These are phyloP conservation scores for Talaromyces sp. DNA, from an alignment of 2,329 filamentous ascomycete genomes.

Conservation along the genomic window DNA sequence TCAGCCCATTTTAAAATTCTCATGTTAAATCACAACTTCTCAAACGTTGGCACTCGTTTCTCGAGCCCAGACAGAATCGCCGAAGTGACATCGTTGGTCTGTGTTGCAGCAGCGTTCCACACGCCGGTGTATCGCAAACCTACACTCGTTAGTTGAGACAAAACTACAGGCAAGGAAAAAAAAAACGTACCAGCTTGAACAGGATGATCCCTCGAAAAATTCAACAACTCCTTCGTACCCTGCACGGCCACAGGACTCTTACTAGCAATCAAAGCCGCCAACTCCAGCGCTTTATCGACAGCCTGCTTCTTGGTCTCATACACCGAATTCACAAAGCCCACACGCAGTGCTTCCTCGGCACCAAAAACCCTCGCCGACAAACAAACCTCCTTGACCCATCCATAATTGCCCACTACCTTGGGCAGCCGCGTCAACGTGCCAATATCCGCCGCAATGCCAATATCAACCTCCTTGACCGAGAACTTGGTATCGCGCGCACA, in stretches of 20 bases:
- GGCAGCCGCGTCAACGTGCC: slow-evolving; percentile 44
- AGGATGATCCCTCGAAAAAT: slow-evolving; percentile 72
- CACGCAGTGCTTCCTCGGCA: slow-evolving; percentile 39
- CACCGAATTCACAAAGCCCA: slow-evolving; percentile 41
- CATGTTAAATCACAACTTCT: slow-evolving; percentile 60
- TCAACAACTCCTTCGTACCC: slow-evolving; percentile 81
- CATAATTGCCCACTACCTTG: slow-evolving; percentile 41
- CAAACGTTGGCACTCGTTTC: slow-evolving; percentile 76
- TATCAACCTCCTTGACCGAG: slow-evolving; percentile 46
- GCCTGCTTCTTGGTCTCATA: slow-evolving; percentile 54
- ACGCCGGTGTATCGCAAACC: slow-evolving; percentile 75
- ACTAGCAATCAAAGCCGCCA: slow-evolving; percentile 61
- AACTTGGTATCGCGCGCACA: slow-evolving; percentile 33
- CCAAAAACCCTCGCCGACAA: slow-evolving; percentile 40
- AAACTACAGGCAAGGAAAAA: not conserved
- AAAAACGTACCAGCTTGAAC: slow-evolving; percentile 64
- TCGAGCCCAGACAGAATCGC: slow-evolving; percentile 72
- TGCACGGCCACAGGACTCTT: slow-evolving; percentile 88
- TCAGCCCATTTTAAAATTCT: not conserved
- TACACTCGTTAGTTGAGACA: slow-evolving; percentile 21
- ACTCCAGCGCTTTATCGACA: slow-evolving; percentile 56
- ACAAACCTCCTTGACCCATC: slow-evolving; percentile 47
- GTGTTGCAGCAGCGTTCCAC: slow-evolving; percentile 81
- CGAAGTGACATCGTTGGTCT: slow-evolving; percentile 69
- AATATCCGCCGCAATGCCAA: slow-evolving; percentile 45